Base-by-base conservation (phyloP, 176 grass and related monocot species). In the Cenchrus americanus region DNA sequence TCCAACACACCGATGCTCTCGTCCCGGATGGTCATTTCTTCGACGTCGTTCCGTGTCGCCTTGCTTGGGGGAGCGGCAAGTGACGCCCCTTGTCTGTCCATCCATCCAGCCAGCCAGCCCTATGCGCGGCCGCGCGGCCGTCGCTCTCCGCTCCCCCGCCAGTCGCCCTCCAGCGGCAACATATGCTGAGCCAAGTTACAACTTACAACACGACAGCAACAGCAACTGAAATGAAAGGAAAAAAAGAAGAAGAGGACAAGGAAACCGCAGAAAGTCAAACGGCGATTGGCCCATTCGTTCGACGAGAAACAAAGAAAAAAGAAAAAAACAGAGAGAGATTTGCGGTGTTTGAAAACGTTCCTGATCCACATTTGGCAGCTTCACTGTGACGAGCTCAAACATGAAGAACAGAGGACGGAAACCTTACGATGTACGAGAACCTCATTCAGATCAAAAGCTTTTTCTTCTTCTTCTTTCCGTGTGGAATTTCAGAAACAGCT, bases 141-240 rank as follows among this genome's bases (percentile, higher is more conserved):
- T 73, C 69, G 11, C 57, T 50, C 26, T 63, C 57, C 1, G 6
- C 37, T 0, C 3, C 62, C 34, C 34, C 34, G 34, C 50, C 11
- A 34, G 2, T 69, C 63, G 24, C 51, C n/a, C 6, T 61, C 83
- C 63, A 70, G 70, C 4, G 41, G 53, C 52, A 70, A 40, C 24
- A 70, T 78, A 85, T 78, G 42, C 64, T 23, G 10, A 40, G 65
- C 40, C 83, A 78, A 70, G n/a, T 78, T 15, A 42, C 74, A 85
- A 69, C 74, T 78, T 15, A 42, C 74, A 85, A 69, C 74, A 18
- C 52, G 18, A 59, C 83, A 55, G 41, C 40, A 59, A 69, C 22
- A n/a, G 40, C 46, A 41, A 34, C 37, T 32, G 8, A 14, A 11
- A 48, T 44, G 42, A 8, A 44, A 8, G 4, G 18, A 23, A 10